Base-by-base conservation (phyloP, 352 stramenopile species). In the Globisporangium cylindrosporum region DNA sequence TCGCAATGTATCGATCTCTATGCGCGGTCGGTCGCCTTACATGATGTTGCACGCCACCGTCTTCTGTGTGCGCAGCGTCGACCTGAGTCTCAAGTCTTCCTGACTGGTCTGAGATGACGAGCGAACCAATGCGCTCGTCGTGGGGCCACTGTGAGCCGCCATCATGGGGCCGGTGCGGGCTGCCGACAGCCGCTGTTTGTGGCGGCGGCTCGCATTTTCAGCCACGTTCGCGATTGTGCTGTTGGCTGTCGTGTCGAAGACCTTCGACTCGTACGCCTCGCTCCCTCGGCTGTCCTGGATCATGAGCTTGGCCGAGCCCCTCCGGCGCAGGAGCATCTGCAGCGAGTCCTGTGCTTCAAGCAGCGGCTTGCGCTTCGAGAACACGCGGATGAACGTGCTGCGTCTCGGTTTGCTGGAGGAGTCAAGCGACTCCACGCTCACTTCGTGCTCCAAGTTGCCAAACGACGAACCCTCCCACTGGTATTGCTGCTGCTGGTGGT, bases 321-420 rank as follows among this genome's bases (percentile, higher is more conserved):
- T 72, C 1, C 67, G 64, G 1, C 36, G 53, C 20, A 76, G 49
- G 14, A 88, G 12, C 12, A 72, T 12, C 24, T 72, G 73, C n/a
- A 84, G 58, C 51, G 76, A 84, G 59, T 83, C 76, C 38, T 85
- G 75, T 12, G 71, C 59, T 12, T 86, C 61, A 1, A 81, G 25
- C 43, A 84, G 20, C 22, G 74, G 75, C 34, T 63, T 70, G 22
- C 68, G 34, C 25, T 68, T 77, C 2, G 78, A 70, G 22, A 74
- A 60, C 15, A 61, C 24, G 6, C 61, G 60, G 4, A 58, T 53
- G 34, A 58, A 25, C 41, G 32, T 56, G 38, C 48, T 56, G 36
- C 58, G 58, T 4, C 34, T 48, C 5, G 57, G 24, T 27, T 59
- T 29, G 18, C 27, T 29, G n/a, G 32, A 24, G 1, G 46, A 46